Evolutionary conservation across 1,284 basidiomycete species (phyloP).

Genomic region (Kalmanozyma brasiliensis): DNA sequence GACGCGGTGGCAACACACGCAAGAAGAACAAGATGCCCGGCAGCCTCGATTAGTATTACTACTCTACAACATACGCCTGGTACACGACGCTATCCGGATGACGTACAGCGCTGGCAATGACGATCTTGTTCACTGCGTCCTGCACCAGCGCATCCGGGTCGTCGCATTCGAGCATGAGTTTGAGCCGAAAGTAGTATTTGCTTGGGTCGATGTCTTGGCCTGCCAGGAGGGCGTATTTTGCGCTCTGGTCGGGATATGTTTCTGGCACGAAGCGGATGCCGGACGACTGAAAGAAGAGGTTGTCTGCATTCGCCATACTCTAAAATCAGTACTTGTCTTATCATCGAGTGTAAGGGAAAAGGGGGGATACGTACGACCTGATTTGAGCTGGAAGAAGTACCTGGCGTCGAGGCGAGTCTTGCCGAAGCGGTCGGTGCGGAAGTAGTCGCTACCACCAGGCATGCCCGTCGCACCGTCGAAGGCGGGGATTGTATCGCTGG

Average conservation of each 20-base stretch:
- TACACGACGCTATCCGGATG: slow-evolving; percentile 26
- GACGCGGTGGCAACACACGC: slow-evolving; percentile 3
- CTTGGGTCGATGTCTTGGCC: slow-evolving; percentile 30
- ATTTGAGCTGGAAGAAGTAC: slow-evolving; percentile 32
- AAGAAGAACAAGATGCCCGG: slow-evolving; percentile 35
- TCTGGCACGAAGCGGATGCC: slow-evolving; percentile 25
- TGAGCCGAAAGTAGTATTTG: slow-evolving; percentile 34
- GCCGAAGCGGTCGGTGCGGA: slow-evolving; percentile 28
- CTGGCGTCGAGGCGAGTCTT: slow-evolving; percentile 40
- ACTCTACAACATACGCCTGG: slow-evolving; percentile 40
- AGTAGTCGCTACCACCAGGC: slow-evolving; percentile 37
- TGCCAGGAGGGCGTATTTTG: slow-evolving; percentile 9
- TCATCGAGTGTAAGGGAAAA: not conserved
- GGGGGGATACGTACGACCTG: slow-evolving; percentile 17
- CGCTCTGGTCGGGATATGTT: slow-evolving; percentile 19
- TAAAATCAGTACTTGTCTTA: not conserved
- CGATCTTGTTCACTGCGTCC: slow-evolving; percentile 36
- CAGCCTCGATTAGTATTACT: slow-evolving; percentile 20
- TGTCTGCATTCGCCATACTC: slow-evolving; percentile 2
- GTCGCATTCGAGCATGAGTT: slow-evolving; percentile 30
- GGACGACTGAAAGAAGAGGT: slow-evolving; percentile 32
- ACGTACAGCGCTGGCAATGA: slow-evolving; percentile 33
- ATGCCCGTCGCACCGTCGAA: slow-evolving; percentile 24
- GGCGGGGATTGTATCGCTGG: slow-evolving; percentile 13
- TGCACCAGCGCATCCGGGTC: slow-evolving; percentile 30